Percentiles rank a stretch among this genome's conserved stretches.
phyloP scores from a whole-genome alignment of 495 filamentous ascomycete genomes.

The Rhypophila decipiens region DNA sequence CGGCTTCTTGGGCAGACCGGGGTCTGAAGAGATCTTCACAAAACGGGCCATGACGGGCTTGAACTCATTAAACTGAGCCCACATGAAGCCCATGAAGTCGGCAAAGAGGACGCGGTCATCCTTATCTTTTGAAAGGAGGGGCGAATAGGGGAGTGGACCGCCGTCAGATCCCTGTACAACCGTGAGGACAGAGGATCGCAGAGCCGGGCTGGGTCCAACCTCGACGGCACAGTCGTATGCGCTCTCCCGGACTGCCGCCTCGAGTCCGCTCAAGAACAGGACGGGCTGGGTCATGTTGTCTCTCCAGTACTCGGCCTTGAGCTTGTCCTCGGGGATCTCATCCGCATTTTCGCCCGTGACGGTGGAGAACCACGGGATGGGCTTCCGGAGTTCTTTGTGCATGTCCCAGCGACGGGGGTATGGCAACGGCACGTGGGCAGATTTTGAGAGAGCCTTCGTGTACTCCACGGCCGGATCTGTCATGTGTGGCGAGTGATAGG shows the following conservation, averaged over 20 bases:
- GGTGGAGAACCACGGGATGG: constrained; percentile 32
- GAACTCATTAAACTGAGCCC: constrained; percentile 32
- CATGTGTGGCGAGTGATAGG: constrained; percentile 63
- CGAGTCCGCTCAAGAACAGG: constrained; percentile 47
- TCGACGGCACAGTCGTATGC: constrained; percentile 45
- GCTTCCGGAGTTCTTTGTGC: constrained; percentile 11
- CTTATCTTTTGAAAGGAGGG: constrained; percentile 29
- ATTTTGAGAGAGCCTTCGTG: constrained; percentile 19
- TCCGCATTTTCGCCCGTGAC: constrained; percentile 25
- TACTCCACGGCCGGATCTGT: constrained; percentile 33
- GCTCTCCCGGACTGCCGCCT: constrained; percentile 36
- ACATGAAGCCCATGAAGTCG: constrained; percentile 43
- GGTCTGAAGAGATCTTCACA: constrained; percentile 28
- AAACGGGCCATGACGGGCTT: constrained; percentile 22
- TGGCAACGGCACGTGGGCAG: constrained; percentile 16
- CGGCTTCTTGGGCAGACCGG: constrained; percentile 14
- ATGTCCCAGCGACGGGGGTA: too few species aligned
- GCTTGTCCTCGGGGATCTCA: constrained; percentile 12
- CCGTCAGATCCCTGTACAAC: constrained; percentile 32
- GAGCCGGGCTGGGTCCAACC: constrained; percentile 50
- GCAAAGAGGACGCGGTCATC: constrained; percentile 37
- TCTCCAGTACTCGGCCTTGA: constrained; percentile 45
- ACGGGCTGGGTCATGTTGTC: constrained; percentile 55
- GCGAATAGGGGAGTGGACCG: constrained; percentile 30
- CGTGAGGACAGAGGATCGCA: constrained; percentile 42